Base-by-base conservation (phyloP, 441 rosid species). In the Gossypium schwendimanii region DNA sequence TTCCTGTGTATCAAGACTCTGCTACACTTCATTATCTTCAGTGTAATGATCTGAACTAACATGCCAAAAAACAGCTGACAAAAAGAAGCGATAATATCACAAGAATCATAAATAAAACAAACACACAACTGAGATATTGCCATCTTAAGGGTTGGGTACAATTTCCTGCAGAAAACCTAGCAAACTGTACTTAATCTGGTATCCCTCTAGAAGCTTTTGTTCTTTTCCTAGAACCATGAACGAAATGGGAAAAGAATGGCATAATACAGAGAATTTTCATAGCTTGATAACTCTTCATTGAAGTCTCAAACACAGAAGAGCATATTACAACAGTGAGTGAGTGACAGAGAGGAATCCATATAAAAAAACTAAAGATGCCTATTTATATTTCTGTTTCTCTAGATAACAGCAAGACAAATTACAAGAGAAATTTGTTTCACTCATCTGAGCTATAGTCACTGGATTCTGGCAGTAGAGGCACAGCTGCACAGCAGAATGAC, bases 401-500 rank as follows among this genome's bases (percentile, higher is more conserved):
- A 9, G 15, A 20, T 15, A 41, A 44, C 39, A 39, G 36, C 26
- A n/a, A 41, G 52, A 11, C 21, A 2, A 21, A 21, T 71, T 23
- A 4, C 59, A 44, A 58, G n/a, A 26, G 12, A 10, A 9, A 6
- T n/a, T 28, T 6, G 63, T 71, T 45, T 94, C 82, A 91, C 62
- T 88, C 97, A 78, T 94, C 98, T 17, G 97, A 94, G 84, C 97
- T 92, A 79, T 88, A 94, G 57, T 91, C 98, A 73, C 96, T 91
- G 44, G 98, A 91, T 81, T 91, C 96, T 10, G 88, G 87, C 66
- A 89, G 73, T 63, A 80, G 83, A 1, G 97, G 90, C 61, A 87
- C 88, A 0, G 93, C 93, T 20, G 97, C 95, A 44, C 98, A 92
- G 74, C 98, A 90, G 83, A 89, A 94, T 1, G 85, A 85, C 10